Conservation (phyloP, 257 asterid species). For the Coffea eugenioides region DNA sequence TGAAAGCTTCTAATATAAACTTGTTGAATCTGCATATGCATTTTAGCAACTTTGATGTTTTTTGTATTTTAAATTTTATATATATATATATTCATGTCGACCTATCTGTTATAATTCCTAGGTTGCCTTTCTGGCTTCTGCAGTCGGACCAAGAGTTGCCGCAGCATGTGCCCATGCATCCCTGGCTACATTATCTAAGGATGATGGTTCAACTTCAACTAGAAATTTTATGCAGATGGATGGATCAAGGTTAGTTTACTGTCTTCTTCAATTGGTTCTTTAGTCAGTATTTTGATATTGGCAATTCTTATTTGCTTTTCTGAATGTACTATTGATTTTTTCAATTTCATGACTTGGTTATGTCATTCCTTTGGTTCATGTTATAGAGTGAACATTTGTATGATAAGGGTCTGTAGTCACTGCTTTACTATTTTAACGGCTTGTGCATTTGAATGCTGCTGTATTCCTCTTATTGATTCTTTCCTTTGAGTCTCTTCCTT, state of each 20-base stretch:
- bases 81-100: constrained; percentile 1
- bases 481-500: neutral
- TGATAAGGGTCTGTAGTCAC: neutral
- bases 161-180: constrained; percentile 98
- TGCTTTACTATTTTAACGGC: neutral
- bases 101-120: constrained; percentile 37
- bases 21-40: neutral
- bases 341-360: neutral
- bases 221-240: constrained; percentile 26
- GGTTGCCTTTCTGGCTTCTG: constrained; percentile 93
- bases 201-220: constrained; percentile 28
- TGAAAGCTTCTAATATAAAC: neutral
- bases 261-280: neutral
- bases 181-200: constrained; percentile 62
- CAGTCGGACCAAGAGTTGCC: constrained; percentile 96
- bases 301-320: neutral
- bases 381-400: neutral
- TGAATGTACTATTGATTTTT: neutral
- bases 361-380: neutral
- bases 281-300: neutral
- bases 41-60: neutral
- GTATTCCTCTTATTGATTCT: neutral
- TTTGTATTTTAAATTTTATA: neutral
- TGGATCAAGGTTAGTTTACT: constrained; percentile 30
- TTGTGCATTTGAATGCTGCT: neutral